These are phyloP conservation scores for Isatis tinctoria DNA, from an alignment of 345 rosid genomes.

Conservation along the genomic window DNA sequence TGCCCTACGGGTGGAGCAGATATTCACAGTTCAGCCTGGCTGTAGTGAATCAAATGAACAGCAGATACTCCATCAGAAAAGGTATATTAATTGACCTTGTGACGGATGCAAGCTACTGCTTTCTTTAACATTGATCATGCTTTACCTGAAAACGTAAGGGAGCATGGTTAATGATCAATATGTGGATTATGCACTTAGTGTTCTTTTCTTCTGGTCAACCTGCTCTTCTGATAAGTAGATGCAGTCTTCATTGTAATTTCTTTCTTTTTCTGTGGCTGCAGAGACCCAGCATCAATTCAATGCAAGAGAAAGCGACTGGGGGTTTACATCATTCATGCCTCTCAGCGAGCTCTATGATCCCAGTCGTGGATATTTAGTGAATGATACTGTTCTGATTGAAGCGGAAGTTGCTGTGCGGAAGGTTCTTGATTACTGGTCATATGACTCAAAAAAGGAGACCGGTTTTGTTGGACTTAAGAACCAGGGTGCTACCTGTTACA, in stretches of 20 bases:
- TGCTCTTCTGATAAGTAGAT: neutral
- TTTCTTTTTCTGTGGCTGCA: constrained; percentile 34
- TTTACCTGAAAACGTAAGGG: constrained; percentile 5
- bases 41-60: constrained; percentile 70
- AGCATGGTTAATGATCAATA: neutral
- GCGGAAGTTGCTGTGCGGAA: constrained; percentile 94
- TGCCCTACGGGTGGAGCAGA: constrained; percentile 97
- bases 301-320: constrained; percentile 98
- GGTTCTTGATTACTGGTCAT: constrained; percentile 87
- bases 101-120: neutral
- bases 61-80: constrained; percentile 66
- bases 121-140: neutral
- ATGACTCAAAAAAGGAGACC: constrained; percentile 96
- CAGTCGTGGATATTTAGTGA: constrained; percentile 65
- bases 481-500: constrained; percentile 99
- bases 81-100: constrained; percentile 40
- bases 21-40: constrained; percentile 86
- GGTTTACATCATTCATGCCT: constrained; percentile 95
- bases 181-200: neutral
- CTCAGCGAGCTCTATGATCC: constrained; percentile 91
- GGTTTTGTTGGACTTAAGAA: constrained; percentile 98
- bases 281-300: constrained; percentile 96
- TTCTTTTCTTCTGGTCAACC: constrained; percentile 9
- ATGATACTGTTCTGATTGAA: constrained; percentile 76
- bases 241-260: neutral